phyloP scores from a whole-genome alignment of 352 stramenopile genomes.

The Phytophthora kernoviae region DNA sequence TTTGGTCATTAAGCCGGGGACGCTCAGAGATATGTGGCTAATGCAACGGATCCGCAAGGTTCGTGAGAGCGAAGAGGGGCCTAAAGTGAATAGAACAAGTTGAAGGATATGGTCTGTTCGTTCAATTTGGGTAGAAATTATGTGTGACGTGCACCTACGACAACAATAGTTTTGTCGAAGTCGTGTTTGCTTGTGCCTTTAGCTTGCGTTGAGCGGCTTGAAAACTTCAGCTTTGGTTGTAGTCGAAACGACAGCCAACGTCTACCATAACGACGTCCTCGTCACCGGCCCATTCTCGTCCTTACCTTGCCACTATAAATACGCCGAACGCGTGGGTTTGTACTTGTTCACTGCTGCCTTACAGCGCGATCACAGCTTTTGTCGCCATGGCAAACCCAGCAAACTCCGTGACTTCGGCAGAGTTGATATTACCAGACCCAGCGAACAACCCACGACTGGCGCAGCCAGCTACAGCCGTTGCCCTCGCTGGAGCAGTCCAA shows the following conservation, averaged over 20 bases:
- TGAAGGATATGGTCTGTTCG: neutral
- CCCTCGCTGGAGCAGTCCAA: constrained; percentile 15
- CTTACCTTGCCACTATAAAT: constrained; percentile 22
- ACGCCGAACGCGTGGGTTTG: constrained; percentile 5
- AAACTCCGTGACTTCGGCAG: constrained; percentile 6
- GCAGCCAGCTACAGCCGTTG: constrained; percentile 15
- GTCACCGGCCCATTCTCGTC: too few relatives aligned
- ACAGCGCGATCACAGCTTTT: neutral
- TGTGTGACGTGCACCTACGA: too few relatives aligned
- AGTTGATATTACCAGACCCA: constrained; percentile 6
- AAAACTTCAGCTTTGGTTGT: too few relatives aligned
- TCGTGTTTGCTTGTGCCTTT: neutral
- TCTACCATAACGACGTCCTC: too few relatives aligned
- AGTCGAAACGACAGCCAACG: too few relatives aligned
- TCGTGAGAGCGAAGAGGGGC: constrained; percentile 1
- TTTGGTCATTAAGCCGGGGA: constrained; percentile 21
- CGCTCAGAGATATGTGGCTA: constrained; percentile 27
- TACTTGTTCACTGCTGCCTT: too few relatives aligned
- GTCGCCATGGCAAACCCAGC: constrained; percentile 11
- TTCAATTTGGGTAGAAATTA: too few relatives aligned
- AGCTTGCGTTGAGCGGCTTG: too few relatives aligned
- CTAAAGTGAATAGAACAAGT: neutral
- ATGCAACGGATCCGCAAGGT: constrained; percentile 12
- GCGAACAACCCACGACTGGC: constrained; percentile 13
- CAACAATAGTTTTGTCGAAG: too few relatives aligned